phyloP scores from a whole-genome alignment of 352 stramenopile genomes.

The Phytophthora ramorum region DNA sequence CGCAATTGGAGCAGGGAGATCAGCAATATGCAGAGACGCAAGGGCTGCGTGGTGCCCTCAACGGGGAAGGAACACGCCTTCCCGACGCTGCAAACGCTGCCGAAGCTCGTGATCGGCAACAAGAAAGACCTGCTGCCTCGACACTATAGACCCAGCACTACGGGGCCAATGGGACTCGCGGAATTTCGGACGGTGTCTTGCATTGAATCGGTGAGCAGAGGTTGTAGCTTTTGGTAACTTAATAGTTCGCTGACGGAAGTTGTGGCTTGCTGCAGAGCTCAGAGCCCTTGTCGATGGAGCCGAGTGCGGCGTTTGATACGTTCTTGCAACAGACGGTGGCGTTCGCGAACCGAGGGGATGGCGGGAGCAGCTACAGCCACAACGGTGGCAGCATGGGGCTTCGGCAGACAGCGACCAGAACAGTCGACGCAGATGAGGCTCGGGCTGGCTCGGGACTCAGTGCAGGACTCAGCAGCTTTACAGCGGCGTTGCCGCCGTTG shows the following conservation, averaged over 20 bases:
- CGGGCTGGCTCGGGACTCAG: conserved; percentile 11
- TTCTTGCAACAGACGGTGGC: conserved; percentile 73
- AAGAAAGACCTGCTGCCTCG: conserved; percentile 67
- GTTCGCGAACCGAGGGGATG: conserved; percentile 55
- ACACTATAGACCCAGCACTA: conserved; percentile 22
- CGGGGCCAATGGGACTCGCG: conserved; percentile 32
- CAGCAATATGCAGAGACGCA: conserved; percentile 46
- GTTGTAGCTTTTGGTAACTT: neutral
- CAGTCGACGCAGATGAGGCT: conserved; percentile 23
- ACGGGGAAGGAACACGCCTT: conserved; percentile 38
- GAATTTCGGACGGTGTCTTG: conserved; percentile 62
- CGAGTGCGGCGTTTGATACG: conserved; percentile 50
- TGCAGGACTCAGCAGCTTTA: conserved; percentile 13
- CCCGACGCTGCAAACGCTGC: conserved; percentile 53
- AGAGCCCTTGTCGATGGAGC: conserved; percentile 60
- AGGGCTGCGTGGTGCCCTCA: conserved; percentile 62
- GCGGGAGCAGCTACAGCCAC: conserved; percentile 18
- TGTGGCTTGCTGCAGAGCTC: conserved; percentile 52
- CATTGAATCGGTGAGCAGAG: conserved; percentile 60
- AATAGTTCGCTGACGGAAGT: neutral
- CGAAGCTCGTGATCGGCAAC: conserved; percentile 85
- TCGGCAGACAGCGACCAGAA: conserved; percentile 56
- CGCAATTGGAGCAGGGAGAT: conserved; percentile 68
- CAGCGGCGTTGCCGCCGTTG: conserved; percentile 23
- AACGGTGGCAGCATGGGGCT: conserved; percentile 41